Evolutionary conservation across 208 protist genomes (phyloP).

Genomic region (Crithidia expoeki): DNA sequence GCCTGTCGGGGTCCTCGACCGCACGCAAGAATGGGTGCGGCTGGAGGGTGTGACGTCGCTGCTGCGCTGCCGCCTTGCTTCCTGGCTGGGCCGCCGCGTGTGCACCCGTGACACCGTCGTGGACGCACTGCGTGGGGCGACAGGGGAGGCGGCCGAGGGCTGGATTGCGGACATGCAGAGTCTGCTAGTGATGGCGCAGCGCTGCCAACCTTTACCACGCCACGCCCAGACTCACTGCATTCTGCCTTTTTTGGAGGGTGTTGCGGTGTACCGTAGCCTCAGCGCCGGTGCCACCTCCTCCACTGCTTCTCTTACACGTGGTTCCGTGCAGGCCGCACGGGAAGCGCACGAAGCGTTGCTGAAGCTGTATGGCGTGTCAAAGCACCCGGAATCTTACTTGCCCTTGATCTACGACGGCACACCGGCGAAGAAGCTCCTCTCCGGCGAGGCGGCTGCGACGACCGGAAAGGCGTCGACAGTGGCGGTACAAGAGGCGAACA

Average conservation of each 20-base stretch:
- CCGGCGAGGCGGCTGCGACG: background rate
- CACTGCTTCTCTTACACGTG: too few relatives aligned
- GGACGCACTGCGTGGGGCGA: constrained; percentile 7
- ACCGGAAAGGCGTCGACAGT: constrained; percentile 24
- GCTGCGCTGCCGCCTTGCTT: constrained; percentile 50
- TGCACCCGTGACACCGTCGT: constrained; percentile 30
- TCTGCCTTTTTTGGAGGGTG: constrained; percentile 65
- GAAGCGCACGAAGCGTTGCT: constrained; percentile 64
- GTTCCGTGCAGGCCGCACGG: constrained; percentile 43
- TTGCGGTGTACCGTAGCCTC: constrained; percentile 38
- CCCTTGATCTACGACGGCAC: constrained; percentile 54
- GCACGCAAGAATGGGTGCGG: constrained; percentile 47
- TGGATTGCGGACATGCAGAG: constrained; percentile 49
- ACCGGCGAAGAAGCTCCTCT: constrained; percentile 4
- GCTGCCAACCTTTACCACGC: constrained; percentile 64
- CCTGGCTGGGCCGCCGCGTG: constrained; percentile 33
- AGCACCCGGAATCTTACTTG: constrained; percentile 41
- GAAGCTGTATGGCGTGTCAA: constrained; percentile 55
- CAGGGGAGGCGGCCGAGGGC: constrained; percentile 15
- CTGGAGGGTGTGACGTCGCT: constrained; percentile 68
- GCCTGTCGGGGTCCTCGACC: constrained; percentile 40
- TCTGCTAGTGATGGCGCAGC: constrained; percentile 32
- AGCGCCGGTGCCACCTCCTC: background rate
- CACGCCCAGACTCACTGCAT: constrained; percentile 42
- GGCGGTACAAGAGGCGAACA: constrained; percentile 45